phyloP scores from a whole-genome alignment of 1,284 basidiomycete genomes.

The Malassezia sp. region DNA sequence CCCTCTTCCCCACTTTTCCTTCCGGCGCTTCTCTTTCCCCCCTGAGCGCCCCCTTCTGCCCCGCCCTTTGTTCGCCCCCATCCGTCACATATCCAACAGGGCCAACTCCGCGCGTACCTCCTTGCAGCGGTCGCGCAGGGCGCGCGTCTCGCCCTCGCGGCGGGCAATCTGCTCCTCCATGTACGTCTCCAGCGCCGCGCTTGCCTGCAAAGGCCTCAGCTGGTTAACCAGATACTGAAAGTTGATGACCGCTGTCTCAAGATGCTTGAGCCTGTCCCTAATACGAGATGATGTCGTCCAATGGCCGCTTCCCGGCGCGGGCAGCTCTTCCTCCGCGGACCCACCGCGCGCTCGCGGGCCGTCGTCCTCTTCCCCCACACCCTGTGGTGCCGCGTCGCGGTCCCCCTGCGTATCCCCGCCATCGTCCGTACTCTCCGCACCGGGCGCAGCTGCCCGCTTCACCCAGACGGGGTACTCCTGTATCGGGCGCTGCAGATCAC shows the following conservation, averaged over 20 bases:
- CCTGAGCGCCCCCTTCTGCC: no score
- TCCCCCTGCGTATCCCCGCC: not conserved
- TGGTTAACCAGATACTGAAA: constrained; percentile 42
- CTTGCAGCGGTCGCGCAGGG: constrained; percentile 22
- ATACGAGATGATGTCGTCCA: constrained; percentile 27
- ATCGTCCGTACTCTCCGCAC: not conserved
- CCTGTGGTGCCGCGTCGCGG: no score
- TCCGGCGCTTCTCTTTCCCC: no score
- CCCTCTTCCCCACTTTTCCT: no score
- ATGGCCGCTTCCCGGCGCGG: not conserved
- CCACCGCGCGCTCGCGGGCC: not conserved
- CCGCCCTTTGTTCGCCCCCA: no score
- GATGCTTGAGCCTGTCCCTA: constrained; percentile 31
- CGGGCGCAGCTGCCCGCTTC: constrained; percentile 5
- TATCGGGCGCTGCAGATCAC: constrained; percentile 29
- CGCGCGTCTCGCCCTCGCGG: constrained; percentile 24
- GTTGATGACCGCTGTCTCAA: constrained; percentile 40
- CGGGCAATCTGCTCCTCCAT: constrained; percentile 30
- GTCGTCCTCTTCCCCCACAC: not conserved
- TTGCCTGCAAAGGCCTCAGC: constrained; percentile 35
- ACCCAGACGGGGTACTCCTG: constrained; percentile 33
- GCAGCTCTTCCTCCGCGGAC: not conserved
- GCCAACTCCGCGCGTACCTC: constrained; percentile 4
- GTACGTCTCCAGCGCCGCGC: constrained; percentile 28
- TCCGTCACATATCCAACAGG: not conserved